A percentile compares a stretch with the other conserved stretches of the same genome.
Conservation (phyloP, 768 basidiomycete species). For the Leccinum barrowsii region DNA sequence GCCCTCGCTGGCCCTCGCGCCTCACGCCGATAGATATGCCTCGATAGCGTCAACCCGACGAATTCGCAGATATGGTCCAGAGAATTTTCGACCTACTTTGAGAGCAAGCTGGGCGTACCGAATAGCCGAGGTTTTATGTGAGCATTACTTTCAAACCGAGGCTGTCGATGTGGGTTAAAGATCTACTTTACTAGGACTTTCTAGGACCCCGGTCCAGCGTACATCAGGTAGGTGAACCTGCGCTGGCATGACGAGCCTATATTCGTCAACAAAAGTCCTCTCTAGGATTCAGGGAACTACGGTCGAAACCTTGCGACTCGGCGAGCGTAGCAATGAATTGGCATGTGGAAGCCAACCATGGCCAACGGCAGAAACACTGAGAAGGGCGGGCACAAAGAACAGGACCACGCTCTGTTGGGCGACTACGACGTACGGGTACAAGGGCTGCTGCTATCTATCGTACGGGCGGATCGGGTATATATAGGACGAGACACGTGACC, state of each 20-base stretch:
- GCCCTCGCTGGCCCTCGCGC: not conserved
- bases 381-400: no score
- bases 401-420: no score
- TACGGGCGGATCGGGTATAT: no score
- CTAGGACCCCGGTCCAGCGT: conserved; percentile 23
- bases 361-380: no score
- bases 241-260: not conserved
- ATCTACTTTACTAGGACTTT: conserved; percentile 15
- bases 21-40: conserved; percentile 40
- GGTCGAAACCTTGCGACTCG: conserved; percentile 5
- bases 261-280: not conserved
- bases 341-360: no score
- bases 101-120: conserved; percentile 48
- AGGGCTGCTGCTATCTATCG: no score
- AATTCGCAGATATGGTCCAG: conserved; percentile 54
- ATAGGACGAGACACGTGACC: no score
- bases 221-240: conserved; percentile 19
- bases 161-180: not conserved
- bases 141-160: not conserved
- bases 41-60: conserved; percentile 50
- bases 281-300: conserved; percentile 17
- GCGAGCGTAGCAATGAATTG: conserved; percentile 3
- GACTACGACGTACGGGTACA: no score
- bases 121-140: conserved; percentile 62
- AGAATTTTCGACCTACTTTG: conserved; percentile 50